Evolutionary conservation across 305 asterid species (phyloP), one percentile per base, ranked within the genome.

Genomic region (Ilex paraguariensis): DNA sequence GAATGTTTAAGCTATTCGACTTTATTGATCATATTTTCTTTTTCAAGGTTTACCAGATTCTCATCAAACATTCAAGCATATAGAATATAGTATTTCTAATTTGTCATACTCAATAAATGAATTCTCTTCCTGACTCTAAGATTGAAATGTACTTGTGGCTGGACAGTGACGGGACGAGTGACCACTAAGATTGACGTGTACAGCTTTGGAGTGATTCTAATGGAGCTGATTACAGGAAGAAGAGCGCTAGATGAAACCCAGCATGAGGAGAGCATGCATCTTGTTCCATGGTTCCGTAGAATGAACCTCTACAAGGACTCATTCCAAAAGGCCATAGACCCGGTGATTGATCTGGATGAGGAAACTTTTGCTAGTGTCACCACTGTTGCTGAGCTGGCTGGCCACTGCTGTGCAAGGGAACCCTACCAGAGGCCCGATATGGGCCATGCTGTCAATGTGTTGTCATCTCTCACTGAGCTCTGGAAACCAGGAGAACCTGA

Each of bases 361-460:
- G 98, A 87, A 68, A 86, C 85, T 6, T 81, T 85, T 11, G 71
- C 90, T 4, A 90, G 97, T 63, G 50, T 93, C 62, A 72, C 53
- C 76, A 93, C 79, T 0, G 85, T 90, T 11, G 86, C 96, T 21
- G 97, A 92, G 81, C 79, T 92, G 63, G 98, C 97, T 0, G 97
- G 98, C 56, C 94, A 92, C 79, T 92, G 97, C 86, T 67, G 88
- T 0, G 94, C 91, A 0, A 57, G 97, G 61, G 98, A 92, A 44
- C 97, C 98, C 30, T 65, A 79, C 65, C 98, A 89, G 59, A 75
- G 98, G 71, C 98, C 98, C 4, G 96, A 92, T 59, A 92, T 92
- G 97, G 84, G 96, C 14, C 98, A 92, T 13, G 94, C 83, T 1
- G 98, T 93, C 50, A 90, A 90, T 6, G 95, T 87, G 53, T 87